These are phyloP conservation scores for Penicillium nucicola DNA, from an alignment of 495 filamentous ascomycete genomes.

Conservation along the genomic window DNA sequence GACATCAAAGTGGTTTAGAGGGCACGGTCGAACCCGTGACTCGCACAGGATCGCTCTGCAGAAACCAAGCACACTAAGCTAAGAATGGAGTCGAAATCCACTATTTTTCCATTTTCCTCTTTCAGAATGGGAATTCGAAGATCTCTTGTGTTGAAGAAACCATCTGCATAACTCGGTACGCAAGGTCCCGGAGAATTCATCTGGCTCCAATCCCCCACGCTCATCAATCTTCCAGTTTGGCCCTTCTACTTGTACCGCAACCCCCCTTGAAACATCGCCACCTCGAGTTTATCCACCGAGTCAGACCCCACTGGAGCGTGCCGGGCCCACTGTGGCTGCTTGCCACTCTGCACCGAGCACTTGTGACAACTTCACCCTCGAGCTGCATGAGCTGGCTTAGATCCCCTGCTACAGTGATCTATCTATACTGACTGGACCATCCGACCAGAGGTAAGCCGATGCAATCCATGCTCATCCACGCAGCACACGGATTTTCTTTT, in stretches of 20 bases:
- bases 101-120: not conserved
- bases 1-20: not conserved
- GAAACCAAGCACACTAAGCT: too few species aligned
- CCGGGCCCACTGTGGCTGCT: constrained; percentile 19
- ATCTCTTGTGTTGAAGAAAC: constrained; percentile 8
- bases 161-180: constrained; percentile 13
- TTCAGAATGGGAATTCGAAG: not conserved
- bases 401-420: too few species aligned
- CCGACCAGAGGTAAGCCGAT: too few species aligned
- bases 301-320: not conserved
- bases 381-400: too few species aligned
- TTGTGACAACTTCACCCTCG: not conserved
- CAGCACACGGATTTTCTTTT: too few species aligned
- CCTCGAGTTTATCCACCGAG: constrained; percentile 13
- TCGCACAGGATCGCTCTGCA: too few species aligned
- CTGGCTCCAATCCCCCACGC: not conserved
- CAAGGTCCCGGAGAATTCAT: constrained; percentile 5
- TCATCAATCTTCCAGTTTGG: not conserved
- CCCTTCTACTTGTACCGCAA: too few species aligned
- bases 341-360: not conserved
- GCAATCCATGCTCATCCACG: too few species aligned
- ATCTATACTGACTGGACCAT: not conserved
- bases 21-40: not conserved
- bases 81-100: not conserved
- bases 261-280: constrained; percentile 1